Evolutionary conservation across 2,329 filamentous ascomycete genomes (phyloP).

Genomic region (Rhynchosporium agropyri): DNA sequence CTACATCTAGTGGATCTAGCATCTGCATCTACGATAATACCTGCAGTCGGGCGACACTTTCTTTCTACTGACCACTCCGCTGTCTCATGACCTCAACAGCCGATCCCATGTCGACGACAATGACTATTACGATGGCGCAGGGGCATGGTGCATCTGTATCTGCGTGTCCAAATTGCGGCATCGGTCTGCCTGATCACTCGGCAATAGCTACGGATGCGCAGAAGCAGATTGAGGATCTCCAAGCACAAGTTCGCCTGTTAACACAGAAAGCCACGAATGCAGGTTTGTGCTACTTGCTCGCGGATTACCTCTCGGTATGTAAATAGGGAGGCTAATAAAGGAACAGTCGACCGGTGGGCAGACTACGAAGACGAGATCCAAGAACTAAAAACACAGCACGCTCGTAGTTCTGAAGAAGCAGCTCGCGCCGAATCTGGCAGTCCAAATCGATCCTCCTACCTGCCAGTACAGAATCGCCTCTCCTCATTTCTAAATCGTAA

Average conservation of each 20-base stretch:
- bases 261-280: constrained; percentile 71
- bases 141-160: constrained; percentile 21
- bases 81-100: constrained; percentile 22
- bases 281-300: constrained; percentile 46
- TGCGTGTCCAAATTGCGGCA: constrained; percentile 42
- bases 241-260: constrained; percentile 69
- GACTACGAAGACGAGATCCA: constrained; percentile 81
- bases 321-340: constrained; percentile 16
- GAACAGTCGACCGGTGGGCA: constrained; percentile 64
- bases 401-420: constrained; percentile 34
- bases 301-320: constrained; percentile 6
- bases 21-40: constrained; percentile 1
- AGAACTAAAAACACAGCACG: constrained; percentile 52
- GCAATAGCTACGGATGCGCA: constrained; percentile 48
- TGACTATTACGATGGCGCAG: constrained; percentile 40
- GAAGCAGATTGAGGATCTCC: constrained; percentile 66
- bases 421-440: constrained; percentile 25
- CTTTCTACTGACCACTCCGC: constrained; percentile 5
- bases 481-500: constrained; percentile 55
- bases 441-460: constrained; percentile 36
- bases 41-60: constrained; percentile 10
- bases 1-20: neutral
- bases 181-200: constrained; percentile 35
- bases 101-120: constrained; percentile 39
- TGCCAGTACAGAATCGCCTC: constrained; percentile 40